Evolutionary conservation across 306 rosid species (phyloP), one percentile per base, ranked within the genome.

Genomic region (Nissolia schottii): DNA sequence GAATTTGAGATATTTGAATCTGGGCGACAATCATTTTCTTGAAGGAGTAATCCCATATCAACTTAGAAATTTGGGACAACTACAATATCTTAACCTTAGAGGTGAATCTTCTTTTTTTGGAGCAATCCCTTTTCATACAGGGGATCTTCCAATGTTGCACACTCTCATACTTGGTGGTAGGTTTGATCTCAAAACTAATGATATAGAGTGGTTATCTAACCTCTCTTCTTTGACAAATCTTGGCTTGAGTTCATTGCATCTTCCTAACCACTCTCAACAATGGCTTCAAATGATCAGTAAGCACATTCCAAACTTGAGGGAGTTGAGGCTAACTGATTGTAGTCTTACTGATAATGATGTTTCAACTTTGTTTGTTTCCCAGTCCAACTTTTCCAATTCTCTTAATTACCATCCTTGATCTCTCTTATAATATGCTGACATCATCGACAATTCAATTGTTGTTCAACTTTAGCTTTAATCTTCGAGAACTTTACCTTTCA

Each of bases 331-430:
- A 15, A 4, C 1, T 1, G 0, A 2, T 1, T 70, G 64, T 1
- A 2, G 0, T 40, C 43, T 55, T 25, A 25, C 6, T 0, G 25
- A 56, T 12, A 3, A 0, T 18, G 0, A 71, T 38, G 0, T 40
- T 55, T 12, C 1, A n/a, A 10, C 18, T 10, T 12, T 58, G 18
- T 55, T 28, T 54, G 0, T 10, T 56, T 25, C 28, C 0, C 7
- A 12, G 15, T 25, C 13, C 0, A 70, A 41, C 7, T 2, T 22
- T 28, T 19, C 61, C 48, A 29, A 50, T 19, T 31, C 74, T 12
- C 81, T 59, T n/a, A n/a, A n/a, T n/a, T 25, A 3, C 58, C 12
- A 35, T 35, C 32, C 70, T 77, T 48, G 64, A 59, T 68, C 48
- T 77, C 7, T 68, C 57, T 2, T 0, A 0, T 0, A 71, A 58